phyloP scores from a whole-genome alignment of 345 rosid species.

The Pseudoturritis turrita region DNA sequence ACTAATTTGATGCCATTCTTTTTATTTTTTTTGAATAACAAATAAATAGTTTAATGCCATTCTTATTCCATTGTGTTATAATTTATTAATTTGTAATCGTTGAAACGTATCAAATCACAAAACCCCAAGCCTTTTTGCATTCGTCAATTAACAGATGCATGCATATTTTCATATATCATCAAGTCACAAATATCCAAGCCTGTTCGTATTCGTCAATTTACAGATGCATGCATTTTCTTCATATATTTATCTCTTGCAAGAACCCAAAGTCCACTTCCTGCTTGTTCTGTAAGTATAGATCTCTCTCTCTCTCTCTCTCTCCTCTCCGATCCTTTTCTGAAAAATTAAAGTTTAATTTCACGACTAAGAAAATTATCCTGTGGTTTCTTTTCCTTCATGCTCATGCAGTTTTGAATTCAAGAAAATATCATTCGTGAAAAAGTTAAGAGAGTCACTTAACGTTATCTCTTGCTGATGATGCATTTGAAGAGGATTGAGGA shows the following conservation, averaged over 20 bases:
- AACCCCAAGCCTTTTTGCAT: not conserved
- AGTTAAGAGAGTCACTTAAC: not conserved
- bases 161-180: not conserved
- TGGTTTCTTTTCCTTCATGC: not conserved
- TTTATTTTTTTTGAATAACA: too few species aligned
- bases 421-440: not conserved
- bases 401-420: not conserved
- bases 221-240: not conserved
- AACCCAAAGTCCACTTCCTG: not conserved
- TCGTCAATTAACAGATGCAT: not conserved
- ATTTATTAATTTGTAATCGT: not conserved
- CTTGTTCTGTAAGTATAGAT: not conserved
- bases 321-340: not conserved
- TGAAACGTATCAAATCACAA: not conserved
- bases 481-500: not conserved
- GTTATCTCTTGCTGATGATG: not conserved
- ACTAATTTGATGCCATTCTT: not conserved
- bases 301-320: too few species aligned
- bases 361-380: not conserved
- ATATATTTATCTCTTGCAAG: not conserved
- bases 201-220: not conserved
- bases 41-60: not conserved
- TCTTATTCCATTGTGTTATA: not conserved
- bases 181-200: not conserved
- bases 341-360: not conserved